Base-by-base conservation (phyloP, 495 filamentous ascomycete species). In the Aspergillus funiculosus region DNA sequence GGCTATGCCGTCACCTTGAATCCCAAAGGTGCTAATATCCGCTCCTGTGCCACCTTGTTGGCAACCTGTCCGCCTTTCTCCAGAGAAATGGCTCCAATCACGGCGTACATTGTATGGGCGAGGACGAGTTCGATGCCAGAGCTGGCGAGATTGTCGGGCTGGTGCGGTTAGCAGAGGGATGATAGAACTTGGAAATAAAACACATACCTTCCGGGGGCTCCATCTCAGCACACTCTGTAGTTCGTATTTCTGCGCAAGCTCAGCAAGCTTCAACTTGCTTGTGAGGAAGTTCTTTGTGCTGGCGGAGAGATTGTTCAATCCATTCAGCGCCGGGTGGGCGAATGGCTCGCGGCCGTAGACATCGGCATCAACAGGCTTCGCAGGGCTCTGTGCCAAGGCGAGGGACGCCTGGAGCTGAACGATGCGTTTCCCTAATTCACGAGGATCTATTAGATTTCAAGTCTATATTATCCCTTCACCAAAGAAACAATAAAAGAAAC, bases 51-150 rank as follows among this genome's bases (percentile, higher is more conserved):
- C 46, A 92, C 67, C 61, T 77, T 71, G 44, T 81, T 82, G 37
- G 94, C 91, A 43, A 83, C 72, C 36, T 82, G 78, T 36, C 86
- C 87, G 20, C 92, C 92, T 51, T 83, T 82, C 63, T 94, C 86
- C 48, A 97, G 66, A 7, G 89, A 80, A 45, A 97, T 64, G 18
- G 94, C 92, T 18, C 92, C 92, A 27, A 97, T 62, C 18, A 99
- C 81, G 11, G 89, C 87, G 58, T 85, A 92, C 42, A 96, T 54
- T 15, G 86, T 77, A 40, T 86, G 79, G n/a, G 80, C 71, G 36
- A 89, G 68, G 27, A 97, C 79, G 9, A 79, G 59, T 3, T 84
- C 74, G 22, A 86, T 56, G 13, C 92, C 92, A 7, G 89, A 95
- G 18, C 54, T 64, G 18, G 71, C 53, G 26, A 94, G 71, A 56